Base-by-base conservation (phyloP, 257 asterid genomes). In the Knoxia roxburghii region DNA sequence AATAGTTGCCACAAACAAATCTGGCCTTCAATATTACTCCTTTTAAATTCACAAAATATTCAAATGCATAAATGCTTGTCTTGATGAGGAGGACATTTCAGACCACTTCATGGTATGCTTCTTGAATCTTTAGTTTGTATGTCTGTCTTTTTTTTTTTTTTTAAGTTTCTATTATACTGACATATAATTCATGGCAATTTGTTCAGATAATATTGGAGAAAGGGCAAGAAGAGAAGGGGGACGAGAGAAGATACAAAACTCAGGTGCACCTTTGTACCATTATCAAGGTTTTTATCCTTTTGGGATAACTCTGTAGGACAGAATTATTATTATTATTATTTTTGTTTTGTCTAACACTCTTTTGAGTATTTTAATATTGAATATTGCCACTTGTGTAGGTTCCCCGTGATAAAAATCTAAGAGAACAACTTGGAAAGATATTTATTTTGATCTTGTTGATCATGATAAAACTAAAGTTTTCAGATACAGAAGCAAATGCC, bases 31-130 rank as follows among this genome's bases (percentile, higher is more conserved):
- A 93, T 75, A 88, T 84, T 72, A 75, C 96, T 56, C 99, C 99
- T 5, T 88, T 94, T 56, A 90, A 90, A 81, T 94, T 94, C 78
- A 90, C 99, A 17, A 94, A 94, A 78, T 90, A 87, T 85, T 94
- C 99, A 57, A 94, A 94, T 74, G 99, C 99, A 21, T 94, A 94
- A 86, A 94, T 94, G 99, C 99, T 94, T 79, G 99, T 90, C 69
- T 90, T 70, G 96, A 84, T 76, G 99, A 94, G 90, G 90, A 90
- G 81, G 99, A 94, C 82, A 87, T 94, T 59, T 97, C 99, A 3
- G 96, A 94, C 61, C 99, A 94, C 85, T 95, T 94, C 55, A 79
- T 90, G 89, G 99, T 94, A 82, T 78, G 71, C 52, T 73, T 66
- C 72, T 56, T 62, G 68, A 51, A 58, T 65, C 8, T 15, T 56